Conservation (phyloP, 805 yeast species). For the Yarrowia deformans region DNA sequence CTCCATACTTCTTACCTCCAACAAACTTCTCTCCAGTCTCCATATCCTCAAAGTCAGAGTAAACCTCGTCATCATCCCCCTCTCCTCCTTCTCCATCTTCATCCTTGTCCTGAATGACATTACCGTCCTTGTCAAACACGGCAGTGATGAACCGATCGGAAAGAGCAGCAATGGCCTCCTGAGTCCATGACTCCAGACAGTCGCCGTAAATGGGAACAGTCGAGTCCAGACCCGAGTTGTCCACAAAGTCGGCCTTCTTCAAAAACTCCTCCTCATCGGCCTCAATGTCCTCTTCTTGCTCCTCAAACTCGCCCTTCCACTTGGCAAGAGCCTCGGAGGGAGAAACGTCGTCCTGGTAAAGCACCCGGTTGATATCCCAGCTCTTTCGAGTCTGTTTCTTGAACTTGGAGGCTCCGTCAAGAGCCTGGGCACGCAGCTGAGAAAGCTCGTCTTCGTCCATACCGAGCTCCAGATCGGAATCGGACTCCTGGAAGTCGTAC, state of each 20-base stretch:
- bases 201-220: conserved; percentile 40
- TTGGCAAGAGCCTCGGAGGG: conserved; percentile 57
- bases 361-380: conserved; percentile 82
- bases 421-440: conserved; percentile 42
- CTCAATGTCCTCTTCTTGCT: conserved; percentile 46
- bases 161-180: conserved; percentile 41
- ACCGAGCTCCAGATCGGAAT: conserved; percentile 55
- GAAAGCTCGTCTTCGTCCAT: conserved; percentile 50
- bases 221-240: conserved; percentile 43
- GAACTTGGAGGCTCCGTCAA: conserved; percentile 47
- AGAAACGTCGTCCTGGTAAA: conserved; percentile 78
- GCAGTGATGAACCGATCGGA: conserved; percentile 44
- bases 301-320: conserved; percentile 47
- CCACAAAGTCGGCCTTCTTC: conserved; percentile 42
- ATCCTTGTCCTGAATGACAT: conserved; percentile 45
- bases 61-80: conserved; percentile 51
- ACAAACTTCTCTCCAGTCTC: conserved; percentile 49
- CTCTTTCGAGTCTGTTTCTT: conserved; percentile 55
- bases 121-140: conserved; percentile 42
- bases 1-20: conserved; percentile 42
- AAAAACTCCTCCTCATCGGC: conserved; percentile 48
- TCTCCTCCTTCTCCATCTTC: conserved; percentile 42
- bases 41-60: conserved; percentile 55
- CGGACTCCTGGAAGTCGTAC: conserved; percentile 52
- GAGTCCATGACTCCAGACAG: conserved; percentile 42